These are phyloP conservation scores for Cryptococcus sp. DNA, from an alignment of 1,284 basidiomycete genomes.

Conservation along the genomic window DNA sequence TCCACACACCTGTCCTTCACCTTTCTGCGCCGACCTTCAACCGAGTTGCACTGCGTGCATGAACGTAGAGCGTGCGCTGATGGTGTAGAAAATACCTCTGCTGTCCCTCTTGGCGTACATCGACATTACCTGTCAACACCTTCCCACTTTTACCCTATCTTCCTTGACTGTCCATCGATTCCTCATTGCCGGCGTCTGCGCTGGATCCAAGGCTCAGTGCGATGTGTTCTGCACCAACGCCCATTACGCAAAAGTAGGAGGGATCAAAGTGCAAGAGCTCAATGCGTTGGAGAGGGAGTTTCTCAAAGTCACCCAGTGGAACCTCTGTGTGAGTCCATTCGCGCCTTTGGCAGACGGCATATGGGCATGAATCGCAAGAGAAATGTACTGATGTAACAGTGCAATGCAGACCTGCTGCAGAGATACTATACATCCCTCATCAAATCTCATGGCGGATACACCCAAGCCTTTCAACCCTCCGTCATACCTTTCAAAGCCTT, in stretches of 20 bases:
- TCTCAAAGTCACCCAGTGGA: slow-evolving; percentile 82
- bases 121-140: slow-evolving; percentile 82
- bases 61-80: too few relatives aligned
- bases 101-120: slow-evolving; percentile 88
- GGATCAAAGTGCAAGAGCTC: slow-evolving; percentile 80
- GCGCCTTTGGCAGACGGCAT: not conserved
- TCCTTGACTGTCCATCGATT: slow-evolving; percentile 94
- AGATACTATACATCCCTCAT: slow-evolving; percentile 48
- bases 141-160: slow-evolving; percentile 80
- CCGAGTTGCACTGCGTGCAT: too few relatives aligned
- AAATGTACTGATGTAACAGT: too few relatives aligned
- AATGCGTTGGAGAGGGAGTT: slow-evolving; percentile 90
- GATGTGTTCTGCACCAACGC: slow-evolving; percentile 89
- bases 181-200: slow-evolving; percentile 79
- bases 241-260: slow-evolving; percentile 88
- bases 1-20: too few relatives aligned
- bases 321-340: slow-evolving; percentile 66
- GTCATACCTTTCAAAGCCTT: slow-evolving; percentile 37
- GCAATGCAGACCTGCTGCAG: slow-evolving; percentile 45
- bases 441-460: slow-evolving; percentile 42
- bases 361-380: too few relatives aligned
- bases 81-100: slow-evolving; percentile 70
- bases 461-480: slow-evolving; percentile 33
- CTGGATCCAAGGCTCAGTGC: slow-evolving; percentile 83
- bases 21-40: too few relatives aligned